These are phyloP conservation scores for Nitzschia palea DNA, from an alignment of 108 stramenopile species.

Conservation along the genomic window DNA sequence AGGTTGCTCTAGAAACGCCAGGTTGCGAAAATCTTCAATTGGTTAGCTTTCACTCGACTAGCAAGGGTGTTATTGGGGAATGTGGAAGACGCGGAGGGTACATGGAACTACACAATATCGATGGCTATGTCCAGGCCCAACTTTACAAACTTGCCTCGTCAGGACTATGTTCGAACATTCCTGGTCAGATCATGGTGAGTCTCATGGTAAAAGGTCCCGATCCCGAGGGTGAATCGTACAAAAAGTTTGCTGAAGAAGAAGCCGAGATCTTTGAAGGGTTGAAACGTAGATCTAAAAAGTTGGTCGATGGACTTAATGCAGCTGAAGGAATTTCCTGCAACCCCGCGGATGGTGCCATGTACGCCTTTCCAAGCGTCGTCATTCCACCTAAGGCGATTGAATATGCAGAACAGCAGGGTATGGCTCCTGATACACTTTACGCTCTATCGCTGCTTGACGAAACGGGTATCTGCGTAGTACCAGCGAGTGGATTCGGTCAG, in stretches of 20 bases:
- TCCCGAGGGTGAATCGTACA: constrained; percentile 69
- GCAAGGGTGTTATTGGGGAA: constrained; percentile 95
- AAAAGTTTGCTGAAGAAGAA: constrained; percentile 59
- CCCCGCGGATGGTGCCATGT: constrained; percentile 94
- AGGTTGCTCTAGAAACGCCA: constrained; percentile 65
- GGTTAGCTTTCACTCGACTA: constrained; percentile 92
- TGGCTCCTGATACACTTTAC: constrained; percentile 92
- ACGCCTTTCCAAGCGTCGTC: constrained; percentile 89
- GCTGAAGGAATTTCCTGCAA: constrained; percentile 92
- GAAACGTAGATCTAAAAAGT: constrained; percentile 64
- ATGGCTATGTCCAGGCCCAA: constrained; percentile 77
- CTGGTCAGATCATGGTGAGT: constrained; percentile 90
- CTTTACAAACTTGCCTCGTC: constrained; percentile 93
- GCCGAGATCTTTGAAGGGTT: constrained; percentile 66
- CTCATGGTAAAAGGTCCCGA: constrained; percentile 92
- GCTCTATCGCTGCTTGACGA: constrained; percentile 86
- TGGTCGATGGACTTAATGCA: constrained; percentile 83
- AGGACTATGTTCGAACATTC: constrained; percentile 81
- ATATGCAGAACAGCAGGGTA: constrained; percentile 64
- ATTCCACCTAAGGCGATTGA: constrained; percentile 82
- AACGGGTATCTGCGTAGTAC: constrained; percentile 95
- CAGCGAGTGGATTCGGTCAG: constrained; percentile 96
- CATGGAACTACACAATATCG: constrained; percentile 87
- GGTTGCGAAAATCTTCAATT: constrained; percentile 72
- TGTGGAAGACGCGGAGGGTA: constrained; percentile 97